Evolutionary conservation across 2,329 filamentous ascomycete genomes (phyloP).

Genomic region (Trichoderma atrobrunneum): DNA sequence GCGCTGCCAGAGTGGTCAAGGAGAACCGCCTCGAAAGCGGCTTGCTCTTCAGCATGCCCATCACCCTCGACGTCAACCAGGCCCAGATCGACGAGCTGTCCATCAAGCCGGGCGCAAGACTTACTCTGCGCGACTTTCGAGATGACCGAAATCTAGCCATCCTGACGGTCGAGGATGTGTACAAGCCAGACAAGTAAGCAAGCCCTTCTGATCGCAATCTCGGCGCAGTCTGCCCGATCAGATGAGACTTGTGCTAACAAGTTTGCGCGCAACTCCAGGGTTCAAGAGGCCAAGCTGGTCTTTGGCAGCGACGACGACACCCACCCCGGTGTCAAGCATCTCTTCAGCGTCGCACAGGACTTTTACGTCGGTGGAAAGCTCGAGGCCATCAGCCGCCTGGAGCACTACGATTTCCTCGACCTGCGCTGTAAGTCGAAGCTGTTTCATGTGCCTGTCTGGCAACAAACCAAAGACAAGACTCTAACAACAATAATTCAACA

Average conservation of each 20-base stretch:
- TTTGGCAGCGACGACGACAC: constrained; percentile 88
- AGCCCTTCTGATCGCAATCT: constrained; percentile 33
- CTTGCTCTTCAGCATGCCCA: constrained; percentile 93
- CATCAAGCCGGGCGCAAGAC: constrained; percentile 74
- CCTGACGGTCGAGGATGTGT: constrained; percentile 91
- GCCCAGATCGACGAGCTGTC: constrained; percentile 70
- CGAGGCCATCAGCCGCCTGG: constrained; percentile 88
- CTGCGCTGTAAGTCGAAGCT: constrained; percentile 69
- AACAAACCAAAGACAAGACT: neutral
- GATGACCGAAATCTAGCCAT: constrained; percentile 97
- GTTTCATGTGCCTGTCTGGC: neutral
- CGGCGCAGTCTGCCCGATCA: neutral
- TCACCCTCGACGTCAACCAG: constrained; percentile 82
- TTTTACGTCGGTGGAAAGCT: constrained; percentile 96
- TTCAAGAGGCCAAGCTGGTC: constrained; percentile 86
- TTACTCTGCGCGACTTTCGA: constrained; percentile 90
- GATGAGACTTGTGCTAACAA: neutral
- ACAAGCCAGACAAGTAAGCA: constrained; percentile 89
- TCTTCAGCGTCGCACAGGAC: constrained; percentile 75
- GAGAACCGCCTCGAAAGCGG: constrained; percentile 84
- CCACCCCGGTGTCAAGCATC: constrained; percentile 89
- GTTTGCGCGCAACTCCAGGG: constrained; percentile 47
- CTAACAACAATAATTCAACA: constrained; percentile 32
- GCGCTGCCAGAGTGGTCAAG: constrained; percentile 70
- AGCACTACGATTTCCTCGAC: constrained; percentile 99